Evolutionary conservation across 225 moss, liverwort and hornwort genomes (phyloP), one percentile per base, ranked within the genome.

Genomic region (Polytrichum formosum): DNA sequence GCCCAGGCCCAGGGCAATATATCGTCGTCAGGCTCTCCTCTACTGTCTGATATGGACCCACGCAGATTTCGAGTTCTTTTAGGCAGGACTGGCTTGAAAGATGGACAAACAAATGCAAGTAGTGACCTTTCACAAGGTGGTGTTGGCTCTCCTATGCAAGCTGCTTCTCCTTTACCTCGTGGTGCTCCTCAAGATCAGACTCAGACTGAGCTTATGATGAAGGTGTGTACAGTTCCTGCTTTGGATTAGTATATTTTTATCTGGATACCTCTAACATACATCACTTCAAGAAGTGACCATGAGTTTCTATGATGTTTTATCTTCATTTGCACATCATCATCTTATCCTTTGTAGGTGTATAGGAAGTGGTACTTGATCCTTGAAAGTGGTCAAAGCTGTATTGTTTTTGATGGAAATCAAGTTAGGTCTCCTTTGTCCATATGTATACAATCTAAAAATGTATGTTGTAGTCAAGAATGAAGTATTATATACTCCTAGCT

Each of bases 81-180:
- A 60, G 89, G 90, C 26, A 84, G 87, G 62, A 87, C 91, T 59
- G 90, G 85, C 29, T 67, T 87, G 64, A 99, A 94, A 73, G 98
- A 99, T 71, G 94, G 90, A 46, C 98, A 93, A 68, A 85, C 87
- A 19, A 94, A 89, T 69, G 72, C 89, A 16, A 84, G 90, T 35
- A 83, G 91, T 67, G 98, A 99, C 59, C 76, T 90, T 30, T 94
- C 94, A 25, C 91, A 85, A 80, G 92, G 91, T 63, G 94, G 91
- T 56, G 91, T 93, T 62, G 98, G 92, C 62, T 99, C 98, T 70
- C 94, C 98, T 9, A 91, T 99, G 92, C 98, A 94, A 73, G 90
- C 92, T 54, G 94, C 87, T 68, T 94, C 98, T 75, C 91, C 98
- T 17, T 64, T 91, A 56, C 85, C 98, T 25, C 90, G 94, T 62